Percentiles rank a stretch among this genome's conserved stretches.
Evolutionary conservation across 2,329 filamentous ascomycete species (phyloP).

Genomic region (Cladophialophora carrionii): DNA sequence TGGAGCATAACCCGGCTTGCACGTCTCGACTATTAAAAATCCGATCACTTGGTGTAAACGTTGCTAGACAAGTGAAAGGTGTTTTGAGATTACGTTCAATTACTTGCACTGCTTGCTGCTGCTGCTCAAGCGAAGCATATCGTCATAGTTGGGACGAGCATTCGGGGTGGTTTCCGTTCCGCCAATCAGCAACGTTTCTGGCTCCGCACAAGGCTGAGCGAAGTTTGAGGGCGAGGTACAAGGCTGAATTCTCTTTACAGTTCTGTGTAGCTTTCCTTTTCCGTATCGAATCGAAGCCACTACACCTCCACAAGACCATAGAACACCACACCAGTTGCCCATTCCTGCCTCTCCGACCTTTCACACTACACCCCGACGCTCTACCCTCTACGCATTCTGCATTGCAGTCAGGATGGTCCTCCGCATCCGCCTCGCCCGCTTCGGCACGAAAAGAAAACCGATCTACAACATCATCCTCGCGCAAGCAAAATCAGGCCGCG

Average conservation of each 20-base stretch:
- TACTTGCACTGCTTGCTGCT: background rate
- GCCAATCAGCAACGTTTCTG: conserved; percentile 31
- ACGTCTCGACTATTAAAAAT: background rate
- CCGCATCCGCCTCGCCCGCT: conserved; percentile 89
- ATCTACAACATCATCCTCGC: conserved; percentile 98
- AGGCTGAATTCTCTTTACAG: background rate
- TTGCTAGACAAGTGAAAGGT: background rate
- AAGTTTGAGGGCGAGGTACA: background rate
- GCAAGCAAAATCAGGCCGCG: conserved; percentile 88
- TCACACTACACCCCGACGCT: background rate
- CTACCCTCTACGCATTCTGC: background rate
- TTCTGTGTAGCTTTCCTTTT: background rate
- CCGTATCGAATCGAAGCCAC: background rate
- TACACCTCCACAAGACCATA: background rate
- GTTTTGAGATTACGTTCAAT: background rate
- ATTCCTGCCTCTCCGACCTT: background rate
- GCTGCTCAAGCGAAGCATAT: conserved; percentile 10
- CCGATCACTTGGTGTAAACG: background rate
- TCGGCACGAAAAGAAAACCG: conserved; percentile 83
- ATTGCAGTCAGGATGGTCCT: conserved; percentile 70
- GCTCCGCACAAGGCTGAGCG: conserved; percentile 20
- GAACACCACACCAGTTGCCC: background rate
- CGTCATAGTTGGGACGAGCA: conserved; percentile 19
- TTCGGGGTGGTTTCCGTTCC: conserved; percentile 2
- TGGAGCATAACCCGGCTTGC: background rate